phyloP scores from a whole-genome alignment of 805 yeast genomes.

The Nakazawaea molendinolei region DNA sequence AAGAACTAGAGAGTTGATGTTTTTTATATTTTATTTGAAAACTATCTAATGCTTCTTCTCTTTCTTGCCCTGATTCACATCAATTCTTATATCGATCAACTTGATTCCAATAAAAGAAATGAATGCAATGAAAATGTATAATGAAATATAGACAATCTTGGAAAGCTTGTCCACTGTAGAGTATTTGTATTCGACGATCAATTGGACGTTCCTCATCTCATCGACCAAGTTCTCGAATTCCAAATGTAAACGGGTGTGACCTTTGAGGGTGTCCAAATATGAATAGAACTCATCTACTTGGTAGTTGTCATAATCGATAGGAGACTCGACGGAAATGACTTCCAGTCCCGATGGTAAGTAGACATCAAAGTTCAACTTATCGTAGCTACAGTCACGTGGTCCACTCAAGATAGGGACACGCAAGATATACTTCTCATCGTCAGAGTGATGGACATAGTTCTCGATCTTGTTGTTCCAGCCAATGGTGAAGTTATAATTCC shows the following conservation, averaged over 20 bases:
- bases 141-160: slow-evolving; percentile 64
- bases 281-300: slow-evolving; percentile 30
- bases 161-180: slow-evolving; percentile 42
- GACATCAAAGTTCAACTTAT: slow-evolving; percentile 46
- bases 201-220: slow-evolving; percentile 49
- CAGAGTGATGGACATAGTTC: slow-evolving; percentile 39
- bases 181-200: slow-evolving; percentile 60
- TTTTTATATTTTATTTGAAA: background rate
- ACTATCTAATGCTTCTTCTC: background rate
- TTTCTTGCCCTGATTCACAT: no score
- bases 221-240: slow-evolving; percentile 59
- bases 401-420: slow-evolving; percentile 71
- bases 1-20: slow-evolving; percentile 13
- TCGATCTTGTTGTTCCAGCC: slow-evolving; percentile 77
- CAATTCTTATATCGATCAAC: slow-evolving; percentile 10
- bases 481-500: slow-evolving; percentile 91
- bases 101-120: slow-evolving; percentile 17
- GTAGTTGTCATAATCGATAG: slow-evolving; percentile 35
- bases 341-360: slow-evolving; percentile 86
- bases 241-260: slow-evolving; percentile 71
- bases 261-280: slow-evolving; percentile 67
- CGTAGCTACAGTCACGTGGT: slow-evolving; percentile 64
- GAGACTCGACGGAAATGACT: slow-evolving; percentile 47
- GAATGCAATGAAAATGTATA: slow-evolving; percentile 54
- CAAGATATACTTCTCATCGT: slow-evolving; percentile 46